Evolutionary conservation across 75 land plant genomes (phyloP), one percentile per base, ranked within the genome.

Genomic region (Picea sitchensis): DNA sequence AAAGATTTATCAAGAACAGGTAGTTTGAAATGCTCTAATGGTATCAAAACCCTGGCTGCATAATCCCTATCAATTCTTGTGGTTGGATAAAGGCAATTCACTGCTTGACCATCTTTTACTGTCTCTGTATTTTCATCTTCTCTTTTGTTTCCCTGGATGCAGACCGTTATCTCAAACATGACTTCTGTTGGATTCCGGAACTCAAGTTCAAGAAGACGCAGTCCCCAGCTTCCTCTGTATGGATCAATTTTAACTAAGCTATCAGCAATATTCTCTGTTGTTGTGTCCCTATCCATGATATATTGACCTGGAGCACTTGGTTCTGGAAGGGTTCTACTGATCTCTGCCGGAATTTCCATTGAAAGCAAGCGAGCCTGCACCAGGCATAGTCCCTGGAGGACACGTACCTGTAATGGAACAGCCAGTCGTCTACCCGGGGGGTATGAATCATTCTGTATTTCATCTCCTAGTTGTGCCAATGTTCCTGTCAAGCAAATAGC

Each of bases 341-440:
- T 86, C 77, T 89, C 90, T 62, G 95, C 98, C 59, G 99, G 98
- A 84, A 96, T 88, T 82, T 96, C 99, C 98, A 96, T 96, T 15
- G 99, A 91, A 63, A 96, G 93, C 80, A 96, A 75, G 41, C 95
- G 95, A 38, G 99, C 98, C 76, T 90, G 89, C 58, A 96, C 99
- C 76, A 96, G 82, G 59, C 86, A 87, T 59, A 96, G 73, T 26
- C 99, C 99, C 79, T 88, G 93, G 51, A 87, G 63, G 56, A 96
- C 93, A 86, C 88, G 89, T 11, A 95, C 73, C 30, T 94, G 88
- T 83, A 96, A 76, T 36, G 98, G 98, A 78, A 94, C 74, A 80
- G 89, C 86, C 77, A 96, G 80, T 14, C 95, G 93, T 63, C 99
- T 88, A 54, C 99, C 99, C 61, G 95, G 94, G 30, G 99, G 84